Evolutionary conservation across 768 basidiomycete genomes (phyloP).

Genomic region (Kwoniella europaea): DNA sequence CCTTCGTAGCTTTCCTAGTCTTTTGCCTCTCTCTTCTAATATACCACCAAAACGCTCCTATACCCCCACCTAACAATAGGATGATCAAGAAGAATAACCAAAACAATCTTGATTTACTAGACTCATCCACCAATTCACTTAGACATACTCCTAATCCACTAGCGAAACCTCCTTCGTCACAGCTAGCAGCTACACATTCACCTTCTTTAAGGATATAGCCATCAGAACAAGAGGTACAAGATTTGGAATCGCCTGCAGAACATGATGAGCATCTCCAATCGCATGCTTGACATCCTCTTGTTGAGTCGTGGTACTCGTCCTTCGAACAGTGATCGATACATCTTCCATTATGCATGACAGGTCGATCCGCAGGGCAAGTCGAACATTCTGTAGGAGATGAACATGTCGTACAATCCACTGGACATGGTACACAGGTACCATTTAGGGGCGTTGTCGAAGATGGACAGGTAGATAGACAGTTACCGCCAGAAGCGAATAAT

Average conservation of each 20-base stretch:
- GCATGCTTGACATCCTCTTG: constrained; percentile 43
- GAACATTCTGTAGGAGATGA: constrained; percentile 36
- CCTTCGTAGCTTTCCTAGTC: constrained; percentile 38
- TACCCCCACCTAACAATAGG: constrained; percentile 21
- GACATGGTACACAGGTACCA: constrained; percentile 47
- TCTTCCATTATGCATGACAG: constrained; percentile 42
- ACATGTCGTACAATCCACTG: constrained; percentile 49
- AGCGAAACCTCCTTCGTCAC: constrained; percentile 30
- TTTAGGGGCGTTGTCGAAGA: constrained; percentile 33
- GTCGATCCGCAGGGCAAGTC: constrained; percentile 40
- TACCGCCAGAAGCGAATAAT: constrained; percentile 37
- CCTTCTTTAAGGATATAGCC: constrained; percentile 43
- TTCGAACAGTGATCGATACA: constrained; percentile 45
- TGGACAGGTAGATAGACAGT: constrained; percentile 44
- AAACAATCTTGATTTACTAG: constrained; percentile 15
- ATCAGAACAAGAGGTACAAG: constrained; percentile 50
- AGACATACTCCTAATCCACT: constrained; percentile 40
- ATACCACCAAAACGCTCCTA: constrained; percentile 35
- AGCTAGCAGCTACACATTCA: constrained; percentile 32
- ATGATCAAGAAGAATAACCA: constrained; percentile 33
- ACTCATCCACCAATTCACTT: constrained; percentile 27
- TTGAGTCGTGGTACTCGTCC: constrained; percentile 40
- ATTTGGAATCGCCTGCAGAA: constrained; percentile 16
- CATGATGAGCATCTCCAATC: constrained; percentile 45
- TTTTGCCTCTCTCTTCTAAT: constrained; percentile 37